Conservation (phyloP, 2,329 filamentous ascomycete genomes). For the Epichloe scottii region DNA sequence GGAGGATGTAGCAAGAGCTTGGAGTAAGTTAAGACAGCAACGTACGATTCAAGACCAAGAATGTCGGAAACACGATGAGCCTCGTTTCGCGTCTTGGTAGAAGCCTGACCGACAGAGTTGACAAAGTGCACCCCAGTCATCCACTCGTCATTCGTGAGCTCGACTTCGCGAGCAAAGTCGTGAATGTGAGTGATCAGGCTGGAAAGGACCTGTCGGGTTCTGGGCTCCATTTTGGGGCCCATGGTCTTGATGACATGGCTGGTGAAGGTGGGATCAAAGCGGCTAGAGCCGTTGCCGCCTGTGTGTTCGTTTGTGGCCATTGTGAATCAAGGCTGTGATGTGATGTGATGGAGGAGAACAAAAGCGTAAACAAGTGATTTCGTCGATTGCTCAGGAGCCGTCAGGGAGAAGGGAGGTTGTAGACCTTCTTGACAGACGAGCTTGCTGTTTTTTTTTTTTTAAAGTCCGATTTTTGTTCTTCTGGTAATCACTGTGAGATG, state of each 20-base stretch:
- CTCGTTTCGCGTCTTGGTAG: constrained; percentile 58
- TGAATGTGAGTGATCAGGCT: constrained; percentile 60
- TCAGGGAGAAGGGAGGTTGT: too few species aligned
- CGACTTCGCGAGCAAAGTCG: constrained; percentile 66
- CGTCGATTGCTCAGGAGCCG: too few species aligned
- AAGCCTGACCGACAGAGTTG: constrained; percentile 61
- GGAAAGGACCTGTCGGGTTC: constrained; percentile 50
- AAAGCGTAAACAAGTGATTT: too few species aligned
- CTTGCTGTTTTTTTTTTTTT: too few species aligned
- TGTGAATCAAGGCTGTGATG: neutral
- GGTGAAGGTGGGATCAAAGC: constrained; percentile 69
- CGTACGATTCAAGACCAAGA: constrained; percentile 59
- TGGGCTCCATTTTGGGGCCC: constrained; percentile 53
- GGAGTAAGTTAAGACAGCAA: constrained; percentile 9
- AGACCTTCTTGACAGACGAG: too few species aligned
- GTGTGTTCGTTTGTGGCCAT: constrained; percentile 14
- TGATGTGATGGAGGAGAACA: neutral
- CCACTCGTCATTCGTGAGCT: constrained; percentile 69
- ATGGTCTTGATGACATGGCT: constrained; percentile 60
- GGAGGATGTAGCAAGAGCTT: neutral
- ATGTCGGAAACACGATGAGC: constrained; percentile 61
- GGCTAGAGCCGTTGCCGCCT: constrained; percentile 13
- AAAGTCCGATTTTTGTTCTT: too few species aligned
- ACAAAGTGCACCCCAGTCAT: constrained; percentile 61
- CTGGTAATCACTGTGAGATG: too few species aligned